Evolutionary conservation across 148 eudicot genomes (phyloP).

Genomic region (Arbutus unedo): DNA sequence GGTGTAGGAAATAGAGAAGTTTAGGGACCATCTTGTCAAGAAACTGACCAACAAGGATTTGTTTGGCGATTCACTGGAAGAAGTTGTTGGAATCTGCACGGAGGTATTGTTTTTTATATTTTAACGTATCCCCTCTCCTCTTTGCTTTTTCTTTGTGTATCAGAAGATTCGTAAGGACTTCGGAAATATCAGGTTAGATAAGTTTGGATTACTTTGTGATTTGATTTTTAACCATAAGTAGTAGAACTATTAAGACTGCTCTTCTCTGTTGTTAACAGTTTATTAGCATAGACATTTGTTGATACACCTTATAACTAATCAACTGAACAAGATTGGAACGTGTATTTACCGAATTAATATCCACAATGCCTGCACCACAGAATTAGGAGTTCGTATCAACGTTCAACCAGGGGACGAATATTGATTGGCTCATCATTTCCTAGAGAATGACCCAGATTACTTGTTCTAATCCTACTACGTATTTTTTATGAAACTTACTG

Average conservation of each 20-base stretch:
- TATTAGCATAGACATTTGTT: neutral
- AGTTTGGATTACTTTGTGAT: neutral
- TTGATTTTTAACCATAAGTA: neutral
- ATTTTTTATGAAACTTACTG: too few relatives aligned
- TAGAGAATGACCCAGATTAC: neutral
- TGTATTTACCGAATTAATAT: neutral
- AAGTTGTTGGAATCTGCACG: constrained; percentile 69
- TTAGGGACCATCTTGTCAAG: constrained; percentile 48
- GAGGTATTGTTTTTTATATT: constrained; percentile 39
- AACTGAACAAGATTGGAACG: neutral
- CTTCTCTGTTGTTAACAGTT: neutral
- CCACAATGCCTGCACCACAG: neutral
- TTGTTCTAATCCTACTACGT: neutral
- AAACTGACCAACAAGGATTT: constrained; percentile 64
- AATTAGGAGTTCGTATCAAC: neutral
- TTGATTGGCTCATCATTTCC: too few relatives aligned
- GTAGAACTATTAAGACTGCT: neutral
- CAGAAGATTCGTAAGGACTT: neutral
- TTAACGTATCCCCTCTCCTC: neutral
- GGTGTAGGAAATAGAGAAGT: constrained; percentile 77
- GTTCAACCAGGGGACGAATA: neutral
- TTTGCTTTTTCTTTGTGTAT: neutral
- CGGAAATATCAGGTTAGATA: neutral
- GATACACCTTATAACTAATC: neutral
- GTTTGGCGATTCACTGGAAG: constrained; percentile 70